Evolutionary conservation across 805 yeast genomes (phyloP).

Genomic region (Suhomyces canberraensis): DNA sequence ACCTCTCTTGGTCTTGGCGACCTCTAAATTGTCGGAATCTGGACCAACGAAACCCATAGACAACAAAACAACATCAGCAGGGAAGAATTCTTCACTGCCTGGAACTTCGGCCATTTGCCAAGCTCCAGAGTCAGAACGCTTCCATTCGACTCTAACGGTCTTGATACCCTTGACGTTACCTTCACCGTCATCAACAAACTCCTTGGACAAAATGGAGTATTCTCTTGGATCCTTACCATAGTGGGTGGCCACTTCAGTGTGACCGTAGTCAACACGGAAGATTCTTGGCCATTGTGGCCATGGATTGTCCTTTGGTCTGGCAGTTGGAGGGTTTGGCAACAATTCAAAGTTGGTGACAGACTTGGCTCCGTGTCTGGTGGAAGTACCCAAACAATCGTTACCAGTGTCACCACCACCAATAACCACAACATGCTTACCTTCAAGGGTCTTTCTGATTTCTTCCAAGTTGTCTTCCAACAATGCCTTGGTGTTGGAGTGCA

Average conservation of each 20-base stretch:
- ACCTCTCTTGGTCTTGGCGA: conserved; percentile 76
- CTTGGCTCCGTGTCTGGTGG: conserved; percentile 95
- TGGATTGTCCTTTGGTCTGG: conserved; percentile 91
- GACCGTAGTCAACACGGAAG: conserved; percentile 97
- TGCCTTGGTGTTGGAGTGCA: conserved; percentile 86
- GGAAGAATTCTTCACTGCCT: conserved; percentile 88
- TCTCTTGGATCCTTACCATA: conserved; percentile 98
- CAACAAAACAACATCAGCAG: conserved; percentile 88
- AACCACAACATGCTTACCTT: conserved; percentile 88
- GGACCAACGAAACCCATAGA: conserved; percentile 99
- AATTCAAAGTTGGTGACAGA: conserved; percentile 92
- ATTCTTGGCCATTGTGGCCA: conserved; percentile 99
- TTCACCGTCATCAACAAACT: conserved; percentile 90
- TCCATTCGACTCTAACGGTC: conserved; percentile 98
- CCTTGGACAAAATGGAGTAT: conserved; percentile 91
- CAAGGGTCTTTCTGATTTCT: conserved; percentile 64
- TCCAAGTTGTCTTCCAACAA: conserved; percentile 78
- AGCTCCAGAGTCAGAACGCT: conserved; percentile 89
- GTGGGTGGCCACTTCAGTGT: conserved; percentile 88
- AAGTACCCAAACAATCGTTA: conserved; percentile 97
- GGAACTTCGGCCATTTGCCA: conserved; percentile 99
- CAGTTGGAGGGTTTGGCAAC: conserved; percentile 85
- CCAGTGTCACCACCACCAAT: conserved; percentile 99
- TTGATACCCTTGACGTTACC: conserved; percentile 95
- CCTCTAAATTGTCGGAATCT: conserved; percentile 71